Conservation (phyloP, 2,329 filamentous ascomycete species). For the Colletotrichum higginsianum region DNA sequence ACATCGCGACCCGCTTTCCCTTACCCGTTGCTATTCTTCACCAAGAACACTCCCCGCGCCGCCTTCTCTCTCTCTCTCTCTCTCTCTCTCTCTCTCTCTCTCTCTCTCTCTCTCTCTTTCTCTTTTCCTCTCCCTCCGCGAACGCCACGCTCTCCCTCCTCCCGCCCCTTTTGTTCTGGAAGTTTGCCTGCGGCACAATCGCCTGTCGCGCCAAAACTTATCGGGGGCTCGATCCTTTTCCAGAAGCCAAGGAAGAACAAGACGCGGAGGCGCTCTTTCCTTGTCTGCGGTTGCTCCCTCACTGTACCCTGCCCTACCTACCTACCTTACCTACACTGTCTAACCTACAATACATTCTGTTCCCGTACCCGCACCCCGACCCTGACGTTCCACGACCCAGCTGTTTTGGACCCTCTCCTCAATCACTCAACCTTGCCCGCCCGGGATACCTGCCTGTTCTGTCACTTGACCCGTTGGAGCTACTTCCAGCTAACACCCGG, state of each 20-base stretch:
- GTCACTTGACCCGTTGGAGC: slow-evolving; percentile 40
- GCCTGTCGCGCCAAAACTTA: slow-evolving; percentile 26
- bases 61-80: not conserved
- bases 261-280: not conserved
- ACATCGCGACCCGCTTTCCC: slow-evolving; percentile 30
- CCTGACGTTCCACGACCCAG: slow-evolving; percentile 18
- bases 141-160: not conserved
- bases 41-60: too few species aligned
- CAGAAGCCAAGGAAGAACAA: slow-evolving; percentile 25
- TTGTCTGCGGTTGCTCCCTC: slow-evolving; percentile 4
- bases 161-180: slow-evolving; percentile 28
- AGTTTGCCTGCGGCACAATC: slow-evolving; percentile 19
- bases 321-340: not conserved
- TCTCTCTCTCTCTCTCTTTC: not conserved
- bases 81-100: slow-evolving; percentile 1
- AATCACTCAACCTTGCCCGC: slow-evolving; percentile 29
- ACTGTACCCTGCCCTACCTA: not conserved
- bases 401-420: slow-evolving; percentile 34
- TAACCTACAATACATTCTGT: not conserved
- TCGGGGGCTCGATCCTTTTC: slow-evolving; percentile 14
- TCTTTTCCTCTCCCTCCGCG: not conserved
- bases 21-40: slow-evolving; percentile 2
- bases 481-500: slow-evolving; percentile 36
- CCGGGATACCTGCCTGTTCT: slow-evolving; percentile 38
- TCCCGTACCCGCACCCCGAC: not conserved